phyloP scores from a whole-genome alignment of 305 asterid species.

The Fraxinus angustifolia region DNA sequence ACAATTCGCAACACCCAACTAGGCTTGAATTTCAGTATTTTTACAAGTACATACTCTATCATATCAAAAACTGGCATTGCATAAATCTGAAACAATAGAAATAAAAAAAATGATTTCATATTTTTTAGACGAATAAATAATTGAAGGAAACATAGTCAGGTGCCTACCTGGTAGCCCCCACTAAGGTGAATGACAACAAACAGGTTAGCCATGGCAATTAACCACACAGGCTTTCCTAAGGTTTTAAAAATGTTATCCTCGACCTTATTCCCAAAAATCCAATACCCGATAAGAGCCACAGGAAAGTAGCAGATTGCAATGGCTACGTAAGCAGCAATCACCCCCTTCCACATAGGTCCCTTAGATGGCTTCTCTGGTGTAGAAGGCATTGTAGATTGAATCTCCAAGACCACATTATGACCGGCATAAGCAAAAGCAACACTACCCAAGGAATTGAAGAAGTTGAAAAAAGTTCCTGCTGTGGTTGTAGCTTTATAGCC shows the following conservation, averaged over 20 bases:
- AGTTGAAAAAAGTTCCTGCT: conserved; percentile 27
- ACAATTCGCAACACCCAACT: conserved; percentile 35
- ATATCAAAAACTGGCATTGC: conserved; percentile 66
- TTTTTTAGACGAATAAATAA: not conserved
- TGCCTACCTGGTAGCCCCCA: conserved; percentile 46
- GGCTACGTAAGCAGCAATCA: conserved; percentile 35
- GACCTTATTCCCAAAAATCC: conserved; percentile 35
- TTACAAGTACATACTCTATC: conserved; percentile 48
- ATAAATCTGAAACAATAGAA: conserved; percentile 32
- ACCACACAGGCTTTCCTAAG: conserved; percentile 39
- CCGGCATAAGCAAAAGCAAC: conserved; percentile 44
- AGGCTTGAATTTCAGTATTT: conserved; percentile 37
- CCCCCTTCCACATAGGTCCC: conserved; percentile 57
- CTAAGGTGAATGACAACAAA: conserved; percentile 48
- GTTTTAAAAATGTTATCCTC: conserved; percentile 31
- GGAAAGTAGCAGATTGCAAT: conserved; percentile 56
- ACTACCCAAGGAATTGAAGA: conserved; percentile 36
- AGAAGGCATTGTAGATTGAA: conserved; percentile 50
- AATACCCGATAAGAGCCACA: conserved; percentile 45
- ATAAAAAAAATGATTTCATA: too few species aligned
- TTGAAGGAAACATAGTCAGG: not conserved
- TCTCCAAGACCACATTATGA: conserved; percentile 47
- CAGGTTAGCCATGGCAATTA: conserved; percentile 42
- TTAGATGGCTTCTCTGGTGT: conserved; percentile 42
- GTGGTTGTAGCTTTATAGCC: conserved; percentile 15